Percentiles rank a stretch among this genome's conserved stretches.
phyloP scores from a whole-genome alignment of 805 yeast genomes.

The Lachancea meyersii region DNA sequence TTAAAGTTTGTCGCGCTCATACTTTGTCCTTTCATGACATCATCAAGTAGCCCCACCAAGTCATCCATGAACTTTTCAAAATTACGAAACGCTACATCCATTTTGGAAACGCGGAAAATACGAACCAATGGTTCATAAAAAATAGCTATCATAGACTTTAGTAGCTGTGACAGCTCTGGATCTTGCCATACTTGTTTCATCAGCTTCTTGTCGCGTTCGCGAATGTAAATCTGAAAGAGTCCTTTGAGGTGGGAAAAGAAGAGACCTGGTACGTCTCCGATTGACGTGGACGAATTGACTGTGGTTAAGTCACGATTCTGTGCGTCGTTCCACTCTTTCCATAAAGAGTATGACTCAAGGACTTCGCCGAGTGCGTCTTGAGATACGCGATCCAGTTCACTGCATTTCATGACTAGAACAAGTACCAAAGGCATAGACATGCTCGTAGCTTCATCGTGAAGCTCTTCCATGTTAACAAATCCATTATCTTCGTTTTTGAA shows the following conservation, averaged over 20 bases:
- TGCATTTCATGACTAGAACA: slow-evolving; percentile 22
- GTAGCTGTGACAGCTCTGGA: slow-evolving; percentile 67
- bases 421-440: slow-evolving; percentile 26
- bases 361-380: slow-evolving; percentile 24
- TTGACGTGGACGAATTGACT: slow-evolving; percentile 15
- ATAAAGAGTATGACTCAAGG: slow-evolving; percentile 26
- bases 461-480: slow-evolving; percentile 24
- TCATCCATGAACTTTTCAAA: slow-evolving; percentile 64
- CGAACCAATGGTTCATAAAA: slow-evolving; percentile 70
- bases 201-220: slow-evolving; percentile 69
- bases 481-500: slow-evolving; percentile 30
- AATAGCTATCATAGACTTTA: slow-evolving; percentile 65
- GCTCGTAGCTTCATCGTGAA: slow-evolving; percentile 31
- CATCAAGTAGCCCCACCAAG: slow-evolving; percentile 51
- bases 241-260: slow-evolving; percentile 52
- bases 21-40: slow-evolving; percentile 37
- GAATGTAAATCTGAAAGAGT: slow-evolving; percentile 54
- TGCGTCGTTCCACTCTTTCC: slow-evolving; percentile 22
- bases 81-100: slow-evolving; percentile 58
- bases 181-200: slow-evolving; percentile 79
- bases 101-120: slow-evolving; percentile 59
- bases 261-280: slow-evolving; percentile 30
- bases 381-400: slow-evolving; percentile 16
- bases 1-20: slow-evolving; percentile 58
- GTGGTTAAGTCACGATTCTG: slow-evolving; percentile 13